These are phyloP conservation scores for Micractinium conductrix DNA, from an alignment of 139 green algal genomes.

Conservation along the genomic window DNA sequence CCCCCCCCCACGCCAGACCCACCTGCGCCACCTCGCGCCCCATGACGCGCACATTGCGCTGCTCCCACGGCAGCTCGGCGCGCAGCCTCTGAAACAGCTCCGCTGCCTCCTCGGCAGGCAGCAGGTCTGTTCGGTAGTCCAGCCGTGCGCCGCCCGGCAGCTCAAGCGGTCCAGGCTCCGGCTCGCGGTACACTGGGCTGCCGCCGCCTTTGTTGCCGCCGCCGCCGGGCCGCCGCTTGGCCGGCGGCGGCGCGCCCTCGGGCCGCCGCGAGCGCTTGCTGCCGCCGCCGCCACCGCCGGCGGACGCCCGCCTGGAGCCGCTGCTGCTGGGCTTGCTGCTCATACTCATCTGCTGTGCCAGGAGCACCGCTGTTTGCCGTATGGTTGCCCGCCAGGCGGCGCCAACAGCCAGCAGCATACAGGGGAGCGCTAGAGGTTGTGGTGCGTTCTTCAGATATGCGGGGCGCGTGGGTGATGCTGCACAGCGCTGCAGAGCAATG, in stretches of 20 bases:
- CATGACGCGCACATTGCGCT: conserved; percentile 50
- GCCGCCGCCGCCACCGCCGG: not conserved
- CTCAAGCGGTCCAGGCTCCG: not conserved
- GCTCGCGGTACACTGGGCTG: conserved; percentile 1
- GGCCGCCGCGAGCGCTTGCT: not conserved
- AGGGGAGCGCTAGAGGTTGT: too few relatives aligned
- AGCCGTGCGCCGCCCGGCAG: conserved; percentile 10
- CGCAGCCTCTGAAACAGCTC: conserved; percentile 17
- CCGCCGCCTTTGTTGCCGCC: not conserved
- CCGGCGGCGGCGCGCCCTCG: not conserved
- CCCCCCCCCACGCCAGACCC: too few relatives aligned
- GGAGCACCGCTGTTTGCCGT: too few relatives aligned
- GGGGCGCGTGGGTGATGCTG: too few relatives aligned
- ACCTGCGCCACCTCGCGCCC: conserved; percentile 49
- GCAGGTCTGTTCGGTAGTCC: not conserved
- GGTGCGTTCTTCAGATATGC: too few relatives aligned
- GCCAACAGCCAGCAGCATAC: too few relatives aligned
- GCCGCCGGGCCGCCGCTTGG: not conserved
- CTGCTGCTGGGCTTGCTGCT: not conserved
- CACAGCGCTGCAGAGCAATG: too few relatives aligned
- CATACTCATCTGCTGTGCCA: too few relatives aligned
- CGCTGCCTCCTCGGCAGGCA: not conserved
- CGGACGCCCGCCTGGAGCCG: not conserved
- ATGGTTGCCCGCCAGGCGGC: too few relatives aligned
- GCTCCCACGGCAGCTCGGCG: conserved; percentile 48